phyloP scores from a whole-genome alignment of 2,329 filamentous ascomycete species.

The Endothia cerciana region DNA sequence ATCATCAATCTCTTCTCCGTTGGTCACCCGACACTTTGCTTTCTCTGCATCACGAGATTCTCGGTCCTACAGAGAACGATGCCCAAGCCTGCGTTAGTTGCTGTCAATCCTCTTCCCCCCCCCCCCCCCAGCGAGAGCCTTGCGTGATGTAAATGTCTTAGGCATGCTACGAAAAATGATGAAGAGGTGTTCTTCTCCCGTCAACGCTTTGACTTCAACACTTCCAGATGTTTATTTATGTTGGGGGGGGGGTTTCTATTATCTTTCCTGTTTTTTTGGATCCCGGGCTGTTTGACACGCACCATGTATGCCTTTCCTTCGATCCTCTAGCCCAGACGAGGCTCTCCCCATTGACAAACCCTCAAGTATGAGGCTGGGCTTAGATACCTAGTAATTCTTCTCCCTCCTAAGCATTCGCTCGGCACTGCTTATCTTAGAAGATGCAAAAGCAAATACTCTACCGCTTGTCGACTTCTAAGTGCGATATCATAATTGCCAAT shows the following conservation, averaged over 20 bases:
- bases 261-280: background rate
- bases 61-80: background rate
- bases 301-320: background rate
- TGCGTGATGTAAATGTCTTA: background rate
- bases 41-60: background rate
- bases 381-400: background rate
- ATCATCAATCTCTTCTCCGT: background rate
- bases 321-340: background rate
- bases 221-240: background rate
- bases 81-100: background rate
- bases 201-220: background rate
- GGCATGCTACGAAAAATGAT: conserved; percentile 1
- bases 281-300: background rate
- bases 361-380: background rate
- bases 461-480: no score
- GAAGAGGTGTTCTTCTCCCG: background rate
- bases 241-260: no score
- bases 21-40: background rate
- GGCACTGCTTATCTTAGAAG: no score
- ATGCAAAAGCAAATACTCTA: no score
- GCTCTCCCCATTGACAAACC: background rate
- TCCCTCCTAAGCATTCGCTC: no score
- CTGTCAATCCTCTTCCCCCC: background rate
- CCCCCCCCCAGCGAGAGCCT: background rate
- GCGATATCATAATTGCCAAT: no score